phyloP scores from a whole-genome alignment of 257 asterid genomes.

The Salvia hispanica region DNA sequence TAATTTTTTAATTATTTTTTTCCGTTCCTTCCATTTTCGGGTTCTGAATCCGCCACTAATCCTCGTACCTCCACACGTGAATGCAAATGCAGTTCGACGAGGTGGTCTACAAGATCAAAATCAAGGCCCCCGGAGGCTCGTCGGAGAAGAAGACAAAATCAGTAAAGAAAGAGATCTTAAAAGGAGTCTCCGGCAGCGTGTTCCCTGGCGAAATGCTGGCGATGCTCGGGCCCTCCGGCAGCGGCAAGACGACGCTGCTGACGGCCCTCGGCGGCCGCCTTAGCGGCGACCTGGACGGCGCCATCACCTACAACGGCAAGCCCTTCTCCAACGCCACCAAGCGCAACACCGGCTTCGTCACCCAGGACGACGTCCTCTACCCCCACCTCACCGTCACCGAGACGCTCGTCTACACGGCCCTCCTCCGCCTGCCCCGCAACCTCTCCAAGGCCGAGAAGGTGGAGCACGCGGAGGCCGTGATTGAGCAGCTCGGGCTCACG shows the following conservation, averaged over 20 bases:
- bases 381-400: slow-evolving; percentile 82
- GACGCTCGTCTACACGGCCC: slow-evolving; percentile 72
- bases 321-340: slow-evolving; percentile 59
- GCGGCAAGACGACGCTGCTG: slow-evolving; percentile 83
- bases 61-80: too few relatives aligned
- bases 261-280: slow-evolving; percentile 78
- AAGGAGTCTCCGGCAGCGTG: slow-evolving; percentile 65
- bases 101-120: slow-evolving; percentile 54
- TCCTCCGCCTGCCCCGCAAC: slow-evolving; percentile 58
- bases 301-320: slow-evolving; percentile 57
- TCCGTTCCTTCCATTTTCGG: too few relatives aligned
- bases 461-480: slow-evolving; percentile 53
- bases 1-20: too few relatives aligned
- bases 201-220: slow-evolving; percentile 51
- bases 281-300: slow-evolving; percentile 46
- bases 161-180: slow-evolving; percentile 54
- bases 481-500: slow-evolving; percentile 55
- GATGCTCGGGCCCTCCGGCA: slow-evolving; percentile 65
- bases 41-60: too few relatives aligned
- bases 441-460: slow-evolving; percentile 44
- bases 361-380: slow-evolving; percentile 72
- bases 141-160: slow-evolving; percentile 33
- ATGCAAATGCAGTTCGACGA: slow-evolving; percentile 61
- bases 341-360: slow-evolving; percentile 74
- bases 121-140: slow-evolving; percentile 30